phyloP scores from a whole-genome alignment of 306 rosid genomes.

The Fragaria iinumae region DNA sequence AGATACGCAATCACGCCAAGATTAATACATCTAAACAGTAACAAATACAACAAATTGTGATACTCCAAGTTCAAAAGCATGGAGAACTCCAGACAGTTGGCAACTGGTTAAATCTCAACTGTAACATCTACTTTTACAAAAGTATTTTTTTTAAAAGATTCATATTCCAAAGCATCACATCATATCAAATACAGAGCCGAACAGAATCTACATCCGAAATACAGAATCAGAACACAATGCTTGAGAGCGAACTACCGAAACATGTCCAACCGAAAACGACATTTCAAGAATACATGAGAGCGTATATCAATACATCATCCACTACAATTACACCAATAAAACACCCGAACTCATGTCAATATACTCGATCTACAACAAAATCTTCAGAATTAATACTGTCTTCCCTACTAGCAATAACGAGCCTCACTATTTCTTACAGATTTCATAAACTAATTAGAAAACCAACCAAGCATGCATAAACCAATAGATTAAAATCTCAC shows the following conservation, averaged over 20 bases:
- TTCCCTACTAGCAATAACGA: not conserved
- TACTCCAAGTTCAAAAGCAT: not conserved
- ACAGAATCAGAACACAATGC: not conserved
- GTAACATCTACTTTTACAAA: not conserved
- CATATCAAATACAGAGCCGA: constrained; percentile 14
- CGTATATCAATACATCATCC: not conserved
- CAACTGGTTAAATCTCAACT: not conserved
- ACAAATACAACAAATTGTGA: not conserved
- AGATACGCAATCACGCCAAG: not conserved
- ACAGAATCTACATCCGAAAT: constrained; percentile 26
- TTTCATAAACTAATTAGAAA: not conserved
- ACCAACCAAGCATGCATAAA: not conserved
- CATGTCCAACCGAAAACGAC: not conserved
- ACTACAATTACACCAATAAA: too few species aligned
- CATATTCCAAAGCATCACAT: constrained; percentile 27
- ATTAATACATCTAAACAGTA: not conserved
- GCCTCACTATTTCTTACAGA: not conserved
- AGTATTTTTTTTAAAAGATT: not conserved
- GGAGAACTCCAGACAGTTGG: not conserved
- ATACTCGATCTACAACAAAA: not conserved
- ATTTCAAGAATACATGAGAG: not conserved
- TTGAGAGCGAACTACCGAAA: not conserved
- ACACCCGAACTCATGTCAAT: not conserved
- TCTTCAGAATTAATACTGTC: not conserved
- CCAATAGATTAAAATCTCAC: not conserved